Percentiles rank a stretch among this genome's conserved stretches.
phyloP scores from a whole-genome alignment of 1,284 basidiomycete genomes.

The Ceratobasidium sp. region DNA sequence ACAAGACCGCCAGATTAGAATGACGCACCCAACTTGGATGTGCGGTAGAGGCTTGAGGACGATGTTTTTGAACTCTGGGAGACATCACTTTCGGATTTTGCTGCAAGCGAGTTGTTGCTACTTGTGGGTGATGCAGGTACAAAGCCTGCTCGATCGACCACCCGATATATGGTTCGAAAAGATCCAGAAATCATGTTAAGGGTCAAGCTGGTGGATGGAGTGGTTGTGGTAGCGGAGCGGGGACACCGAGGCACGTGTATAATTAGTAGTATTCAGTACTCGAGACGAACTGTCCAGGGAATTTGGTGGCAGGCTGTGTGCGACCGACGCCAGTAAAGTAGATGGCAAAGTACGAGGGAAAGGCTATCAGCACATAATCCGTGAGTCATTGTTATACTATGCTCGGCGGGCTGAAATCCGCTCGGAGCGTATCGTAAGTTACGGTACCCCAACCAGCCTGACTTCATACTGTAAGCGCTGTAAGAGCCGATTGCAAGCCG shows the following conservation, averaged over 20 bases:
- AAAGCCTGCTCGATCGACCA: neutral
- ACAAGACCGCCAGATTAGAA: neutral
- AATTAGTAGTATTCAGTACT: neutral
- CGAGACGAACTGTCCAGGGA: neutral
- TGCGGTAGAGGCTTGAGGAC: neutral
- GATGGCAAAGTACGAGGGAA: neutral
- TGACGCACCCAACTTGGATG: conserved; percentile 15
- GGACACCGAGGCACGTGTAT: neutral
- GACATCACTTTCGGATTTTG: neutral
- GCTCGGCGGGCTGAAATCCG: neutral
- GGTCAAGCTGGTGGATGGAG: neutral
- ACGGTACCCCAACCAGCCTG: too few species aligned
- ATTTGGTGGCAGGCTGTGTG: neutral
- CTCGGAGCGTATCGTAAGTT: too few species aligned
- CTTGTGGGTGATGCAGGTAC: neutral
- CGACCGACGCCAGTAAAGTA: neutral
- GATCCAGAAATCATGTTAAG: conserved; percentile 23
- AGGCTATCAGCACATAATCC: neutral
- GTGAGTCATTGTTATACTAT: neutral
- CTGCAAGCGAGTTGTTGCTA: neutral
- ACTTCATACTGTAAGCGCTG: too few species aligned
- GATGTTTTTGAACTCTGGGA: neutral
- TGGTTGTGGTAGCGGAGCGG: neutral
- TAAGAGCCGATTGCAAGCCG: neutral
- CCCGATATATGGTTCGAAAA: conserved; percentile 19